Evolutionary conservation across 2,329 filamentous ascomycete genomes (phyloP), one percentile per base, ranked within the genome.

Genomic region (Arthrobotrys sinensis): DNA sequence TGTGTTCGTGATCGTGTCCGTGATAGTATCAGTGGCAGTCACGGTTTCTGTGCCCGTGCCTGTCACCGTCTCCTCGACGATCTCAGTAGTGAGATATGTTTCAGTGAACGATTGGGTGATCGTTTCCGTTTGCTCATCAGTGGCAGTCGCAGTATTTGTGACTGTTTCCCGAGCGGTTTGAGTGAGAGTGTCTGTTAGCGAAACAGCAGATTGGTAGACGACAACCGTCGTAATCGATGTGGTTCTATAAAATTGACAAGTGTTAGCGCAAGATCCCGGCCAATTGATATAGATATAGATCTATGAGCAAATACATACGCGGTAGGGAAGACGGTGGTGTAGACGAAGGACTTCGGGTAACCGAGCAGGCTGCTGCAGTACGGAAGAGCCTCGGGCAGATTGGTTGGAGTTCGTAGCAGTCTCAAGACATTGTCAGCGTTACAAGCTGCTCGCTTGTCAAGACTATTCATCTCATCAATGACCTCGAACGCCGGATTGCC

Each of bases 401-500:
- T 75, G 11, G n/a, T 19, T 4, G 69, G 69, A 0, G 46, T 57
- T 10, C 70, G 48, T 7, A 75, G n/a, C 16, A 75, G 19, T 45
- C 70, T 57, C 10, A 75, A 8, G 16, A 52, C 5, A 48, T 75
- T 75, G 21, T 75, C 70, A 11, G 38, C 70, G 19, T 21, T 45
- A 19, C 70, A 75, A 1, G 55, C 16, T 34, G 40, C 40, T 16
- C 40, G 24, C 36, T 69, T 69, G 12, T 60, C 3, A 4, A 69
- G 24, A 10, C 45, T 57, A 8, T 32, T 8, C 24, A 69, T 46
- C 11, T 69, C 65, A 21, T 69, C 65, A 16, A 69, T 14, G 10
- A 57, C 40, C 5, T 57, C 65, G 16, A 69, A 69, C 1, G 65
- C 50, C 7, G 65, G 65, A 48, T 69, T 69, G 14, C 21, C 34